phyloP scores from a whole-genome alignment of 2,329 filamentous ascomycete species.

The Lachnellula willkommii region DNA sequence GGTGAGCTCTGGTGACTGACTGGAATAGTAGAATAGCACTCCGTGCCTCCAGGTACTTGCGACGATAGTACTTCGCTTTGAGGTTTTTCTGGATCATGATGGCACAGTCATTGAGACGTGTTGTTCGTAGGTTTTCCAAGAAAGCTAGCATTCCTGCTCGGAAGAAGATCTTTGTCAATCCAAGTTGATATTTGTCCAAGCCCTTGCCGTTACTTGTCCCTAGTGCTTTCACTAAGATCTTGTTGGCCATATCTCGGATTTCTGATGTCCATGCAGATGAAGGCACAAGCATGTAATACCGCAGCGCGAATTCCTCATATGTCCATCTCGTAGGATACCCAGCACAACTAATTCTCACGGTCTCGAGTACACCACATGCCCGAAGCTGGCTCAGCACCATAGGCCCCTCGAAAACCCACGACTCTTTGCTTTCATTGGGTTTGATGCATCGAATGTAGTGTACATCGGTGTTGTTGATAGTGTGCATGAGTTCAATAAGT shows the following conservation, averaged over 20 bases:
- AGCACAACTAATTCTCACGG: conserved; percentile 93
- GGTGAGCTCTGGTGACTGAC: conserved; percentile 68
- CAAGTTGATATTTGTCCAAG: conserved; percentile 92
- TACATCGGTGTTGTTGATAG: conserved; percentile 95
- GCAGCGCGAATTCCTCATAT: conserved; percentile 93
- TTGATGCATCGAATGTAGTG: conserved; percentile 99
- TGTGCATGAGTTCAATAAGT: conserved; percentile 94
- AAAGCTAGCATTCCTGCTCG: conserved; percentile 98
- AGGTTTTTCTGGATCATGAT: conserved; percentile 99
- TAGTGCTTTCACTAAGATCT: conserved; percentile 82
- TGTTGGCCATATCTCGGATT: conserved; percentile 89
- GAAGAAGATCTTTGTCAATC: conserved; percentile 99
- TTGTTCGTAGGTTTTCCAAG: conserved; percentile 88
- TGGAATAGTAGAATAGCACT: conserved; percentile 77
- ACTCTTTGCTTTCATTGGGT: conserved; percentile 91
- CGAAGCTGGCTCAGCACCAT: conserved; percentile 97
- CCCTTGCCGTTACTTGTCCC: conserved; percentile 69
- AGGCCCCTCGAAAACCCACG: conserved; percentile 97
- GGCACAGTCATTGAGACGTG: conserved; percentile 83
- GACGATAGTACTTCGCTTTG: conserved; percentile 89
- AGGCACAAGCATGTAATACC: conserved; percentile 96
- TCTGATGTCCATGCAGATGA: conserved; percentile 89
- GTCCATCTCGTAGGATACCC: conserved; percentile 98
- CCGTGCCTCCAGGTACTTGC: conserved; percentile 81
- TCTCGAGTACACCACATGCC: conserved; percentile 97